Base-by-base conservation (phyloP, 495 filamentous ascomycete species). In the Penicillium psychrofluorescens region DNA sequence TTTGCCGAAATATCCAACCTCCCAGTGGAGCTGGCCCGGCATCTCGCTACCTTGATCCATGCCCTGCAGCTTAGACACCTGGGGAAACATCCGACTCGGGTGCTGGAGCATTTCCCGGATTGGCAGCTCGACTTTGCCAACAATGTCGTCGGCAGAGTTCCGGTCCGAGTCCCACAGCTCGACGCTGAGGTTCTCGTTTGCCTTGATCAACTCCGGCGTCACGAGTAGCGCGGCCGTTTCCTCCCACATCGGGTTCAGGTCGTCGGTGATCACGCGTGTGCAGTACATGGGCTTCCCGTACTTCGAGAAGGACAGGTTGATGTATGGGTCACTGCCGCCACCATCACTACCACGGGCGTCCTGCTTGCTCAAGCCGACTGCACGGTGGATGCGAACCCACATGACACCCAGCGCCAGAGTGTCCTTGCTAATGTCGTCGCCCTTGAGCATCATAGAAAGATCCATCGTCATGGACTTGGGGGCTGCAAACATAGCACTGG, bases 221-320 rank as follows among this genome's bases (percentile, higher is more conserved):
- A 97, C 85, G 6, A 94, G 70, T 15, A 96, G 67, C 14, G 88
- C 89, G n/a, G 88, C 84, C 15, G 77, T 86, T 64, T 96, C 91
- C 55, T 90, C 84, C 77, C 91, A 97, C 6, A 95, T 79, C 0
- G 91, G 91, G 54, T 97, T 95, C 34, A 97, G 72, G 51, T 95
- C 87, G 59, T 96, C 90, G 11, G 88, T 85, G 44, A 97, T 95
- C 28, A 97, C 90, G 28, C 91, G 80, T 9, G 91, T 95, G 61
- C 90, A 95, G 59, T 95, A 96, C 85, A 95, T 95, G 9, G 90
- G 91, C 70, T 97, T 97, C 37, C 90, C 88, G 48, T 95, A 97
- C 63, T 97, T 95, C 10, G 78, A 82, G 65, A 84, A 83, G 1
- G 80, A 73, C 14, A 84, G 64, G 34, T 76, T 79, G 59, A 96